Conservation (phyloP, 176 grass and related monocot species). For the Guadua angustifolia region DNA sequence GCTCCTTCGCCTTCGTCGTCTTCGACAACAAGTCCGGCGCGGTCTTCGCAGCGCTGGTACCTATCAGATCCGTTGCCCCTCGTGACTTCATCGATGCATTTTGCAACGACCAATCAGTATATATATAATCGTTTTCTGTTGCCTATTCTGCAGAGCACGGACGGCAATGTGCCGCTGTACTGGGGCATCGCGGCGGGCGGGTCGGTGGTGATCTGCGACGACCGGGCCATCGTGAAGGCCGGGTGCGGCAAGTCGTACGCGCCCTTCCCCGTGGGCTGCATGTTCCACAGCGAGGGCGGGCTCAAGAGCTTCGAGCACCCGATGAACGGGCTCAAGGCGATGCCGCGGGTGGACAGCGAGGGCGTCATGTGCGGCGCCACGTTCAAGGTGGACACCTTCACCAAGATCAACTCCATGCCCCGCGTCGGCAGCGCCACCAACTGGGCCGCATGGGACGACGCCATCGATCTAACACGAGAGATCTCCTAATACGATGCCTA, state of each 20-base stretch:
- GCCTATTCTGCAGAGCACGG: conserved; percentile 44
- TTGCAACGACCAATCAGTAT: too few relatives aligned
- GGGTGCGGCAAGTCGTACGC: conserved; percentile 83
- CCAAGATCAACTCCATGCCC: conserved; percentile 85
- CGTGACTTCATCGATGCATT: too few relatives aligned
- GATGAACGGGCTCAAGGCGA: conserved; percentile 79
- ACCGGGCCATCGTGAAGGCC: conserved; percentile 61
- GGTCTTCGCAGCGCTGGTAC: conserved; percentile 75
- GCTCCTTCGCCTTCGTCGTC: conserved; percentile 86
- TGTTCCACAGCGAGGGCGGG: conserved; percentile 94
- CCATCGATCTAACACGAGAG: neutral
- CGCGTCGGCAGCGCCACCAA: conserved; percentile 89
- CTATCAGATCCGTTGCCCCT: neutral
- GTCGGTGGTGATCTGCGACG: conserved; percentile 88
- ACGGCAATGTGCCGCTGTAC: conserved; percentile 60
- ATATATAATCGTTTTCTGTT: too few relatives aligned
- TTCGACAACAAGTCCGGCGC: conserved; percentile 71
- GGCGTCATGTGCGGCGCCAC: conserved; percentile 86
- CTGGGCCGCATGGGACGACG: conserved; percentile 68
- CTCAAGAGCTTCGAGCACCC: conserved; percentile 98
- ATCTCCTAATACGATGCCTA: too few relatives aligned
- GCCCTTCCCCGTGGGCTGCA: conserved; percentile 85
- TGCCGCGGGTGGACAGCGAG: conserved; percentile 93
- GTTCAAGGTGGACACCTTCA: conserved; percentile 89
- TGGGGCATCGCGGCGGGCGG: conserved; percentile 86